Evolutionary conservation across 352 stramenopile species (phyloP).

Genomic region (Globisporangium solare): DNA sequence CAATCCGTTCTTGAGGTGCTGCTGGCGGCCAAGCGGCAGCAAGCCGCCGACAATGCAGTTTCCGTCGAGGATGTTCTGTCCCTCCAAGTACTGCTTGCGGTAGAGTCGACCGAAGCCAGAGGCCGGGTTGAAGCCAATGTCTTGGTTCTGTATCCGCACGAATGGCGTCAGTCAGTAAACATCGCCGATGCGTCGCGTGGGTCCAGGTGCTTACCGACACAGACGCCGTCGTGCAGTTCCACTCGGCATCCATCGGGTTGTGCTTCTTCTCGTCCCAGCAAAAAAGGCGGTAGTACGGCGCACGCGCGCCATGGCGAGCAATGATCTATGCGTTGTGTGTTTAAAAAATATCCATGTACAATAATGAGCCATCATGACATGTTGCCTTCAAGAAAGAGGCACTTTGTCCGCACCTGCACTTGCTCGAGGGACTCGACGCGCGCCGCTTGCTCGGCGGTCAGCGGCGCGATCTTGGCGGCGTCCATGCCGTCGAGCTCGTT

Average conservation of each 20-base stretch:
- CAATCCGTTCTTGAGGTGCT: slow-evolving; percentile 74
- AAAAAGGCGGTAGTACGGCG: slow-evolving; percentile 66
- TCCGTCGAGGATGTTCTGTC: slow-evolving; percentile 72
- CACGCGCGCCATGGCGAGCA: slow-evolving; percentile 69
- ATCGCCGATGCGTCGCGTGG: neutral
- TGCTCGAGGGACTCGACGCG: slow-evolving; percentile 74
- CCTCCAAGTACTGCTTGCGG: slow-evolving; percentile 70
- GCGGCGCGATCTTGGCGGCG: slow-evolving; percentile 44
- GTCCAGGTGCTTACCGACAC: slow-evolving; percentile 44
- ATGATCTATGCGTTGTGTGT: slow-evolving; percentile 46
- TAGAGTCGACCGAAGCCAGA: slow-evolving; percentile 73
- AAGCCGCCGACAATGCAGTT: slow-evolving; percentile 70
- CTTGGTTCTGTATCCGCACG: slow-evolving; percentile 55
- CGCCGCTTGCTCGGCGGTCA: slow-evolving; percentile 48
- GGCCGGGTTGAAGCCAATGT: slow-evolving; percentile 46
- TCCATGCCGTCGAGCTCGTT: slow-evolving; percentile 66
- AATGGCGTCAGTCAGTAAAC: neutral
- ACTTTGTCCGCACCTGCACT: slow-evolving; percentile 51
- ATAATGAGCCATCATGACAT: neutral
- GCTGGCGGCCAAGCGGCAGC: slow-evolving; percentile 67
- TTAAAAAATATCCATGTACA: neutral
- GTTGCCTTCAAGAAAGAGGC: too few relatives aligned
- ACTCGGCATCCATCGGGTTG: slow-evolving; percentile 72
- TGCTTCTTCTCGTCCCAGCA: slow-evolving; percentile 68
- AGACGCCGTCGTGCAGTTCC: slow-evolving; percentile 66